Percentiles rank a stretch among this genome's conserved stretches.
Conservation (phyloP, 805 yeast species). For the Candida maris region DNA sequence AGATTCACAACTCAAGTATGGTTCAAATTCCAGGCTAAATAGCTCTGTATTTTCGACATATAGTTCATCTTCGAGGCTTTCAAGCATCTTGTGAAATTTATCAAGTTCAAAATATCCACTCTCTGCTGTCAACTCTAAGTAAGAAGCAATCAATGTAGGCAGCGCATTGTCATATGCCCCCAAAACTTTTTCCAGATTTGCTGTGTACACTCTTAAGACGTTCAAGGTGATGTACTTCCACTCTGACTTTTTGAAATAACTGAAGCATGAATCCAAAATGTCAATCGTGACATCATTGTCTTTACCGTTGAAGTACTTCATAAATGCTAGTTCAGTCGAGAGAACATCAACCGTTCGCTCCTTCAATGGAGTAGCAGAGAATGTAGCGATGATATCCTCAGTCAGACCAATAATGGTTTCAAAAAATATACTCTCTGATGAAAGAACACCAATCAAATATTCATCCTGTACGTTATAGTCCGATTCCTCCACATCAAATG, state of each 20-base stretch:
- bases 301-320: slow-evolving; percentile 51
- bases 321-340: slow-evolving; percentile 72
- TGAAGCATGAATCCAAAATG: slow-evolving; percentile 65
- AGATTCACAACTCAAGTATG: slow-evolving; percentile 34
- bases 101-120: slow-evolving; percentile 25
- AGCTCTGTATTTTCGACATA: slow-evolving; percentile 28
- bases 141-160: slow-evolving; percentile 35
- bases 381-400: slow-evolving; percentile 50
- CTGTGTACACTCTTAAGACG: slow-evolving; percentile 63
- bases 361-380: slow-evolving; percentile 45
- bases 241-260: slow-evolving; percentile 60
- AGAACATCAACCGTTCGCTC: slow-evolving; percentile 68
- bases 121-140: slow-evolving; percentile 32
- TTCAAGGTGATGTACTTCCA: slow-evolving; percentile 72
- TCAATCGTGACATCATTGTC: slow-evolving; percentile 59
- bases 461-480: slow-evolving; percentile 13
- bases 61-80: slow-evolving; percentile 10
- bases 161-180: slow-evolving; percentile 16
- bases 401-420: slow-evolving; percentile 51
- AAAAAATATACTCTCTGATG: slow-evolving; percentile 34
- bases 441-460: slow-evolving; percentile 25
- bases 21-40: slow-evolving; percentile 34
- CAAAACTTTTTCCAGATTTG: slow-evolving; percentile 52
- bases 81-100: slow-evolving; percentile 13
- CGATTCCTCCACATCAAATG: slow-evolving; percentile 6